Evolutionary conservation across 106 monocot genomes (phyloP).

Genomic region (Acanthochlamys bracteata): DNA sequence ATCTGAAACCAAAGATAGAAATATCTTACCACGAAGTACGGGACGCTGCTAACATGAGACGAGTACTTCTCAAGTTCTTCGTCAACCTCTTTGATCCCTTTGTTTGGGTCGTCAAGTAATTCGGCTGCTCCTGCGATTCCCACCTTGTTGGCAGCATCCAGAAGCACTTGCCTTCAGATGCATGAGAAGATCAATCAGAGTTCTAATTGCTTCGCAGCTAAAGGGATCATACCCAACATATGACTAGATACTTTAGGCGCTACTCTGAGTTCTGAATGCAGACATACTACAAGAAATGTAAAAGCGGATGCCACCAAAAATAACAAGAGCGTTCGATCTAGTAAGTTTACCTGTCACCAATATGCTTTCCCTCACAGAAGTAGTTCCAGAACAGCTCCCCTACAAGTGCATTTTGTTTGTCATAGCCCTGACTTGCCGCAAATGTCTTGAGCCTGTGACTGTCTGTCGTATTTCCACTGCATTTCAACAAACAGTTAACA

Average conservation of each 20-base stretch:
- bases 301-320: too few species aligned
- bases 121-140: constrained; percentile 76
- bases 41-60: constrained; percentile 55
- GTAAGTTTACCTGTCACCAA: constrained; percentile 53
- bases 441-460: constrained; percentile 85
- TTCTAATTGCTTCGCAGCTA: not conserved
- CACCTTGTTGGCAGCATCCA: constrained; percentile 76
- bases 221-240: too few species aligned
- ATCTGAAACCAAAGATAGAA: not conserved
- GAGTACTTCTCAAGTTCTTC: constrained; percentile 81
- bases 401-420: constrained; percentile 78
- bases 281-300: not conserved
- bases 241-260: too few species aligned
- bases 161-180: constrained; percentile 68
- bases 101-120: constrained; percentile 59
- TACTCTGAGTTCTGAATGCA: not conserved
- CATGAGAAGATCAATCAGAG: not conserved
- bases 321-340: not conserved
- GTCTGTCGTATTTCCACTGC: constrained; percentile 76
- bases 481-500: constrained; percentile 2
- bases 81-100: constrained; percentile 66
- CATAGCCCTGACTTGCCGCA: constrained; percentile 67
- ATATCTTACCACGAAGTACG: constrained; percentile 65
- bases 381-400: constrained; percentile 73
- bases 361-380: constrained; percentile 66